Evolutionary conservation across 305 asterid species (phyloP).

Genomic region (Solanum hybrid): DNA sequence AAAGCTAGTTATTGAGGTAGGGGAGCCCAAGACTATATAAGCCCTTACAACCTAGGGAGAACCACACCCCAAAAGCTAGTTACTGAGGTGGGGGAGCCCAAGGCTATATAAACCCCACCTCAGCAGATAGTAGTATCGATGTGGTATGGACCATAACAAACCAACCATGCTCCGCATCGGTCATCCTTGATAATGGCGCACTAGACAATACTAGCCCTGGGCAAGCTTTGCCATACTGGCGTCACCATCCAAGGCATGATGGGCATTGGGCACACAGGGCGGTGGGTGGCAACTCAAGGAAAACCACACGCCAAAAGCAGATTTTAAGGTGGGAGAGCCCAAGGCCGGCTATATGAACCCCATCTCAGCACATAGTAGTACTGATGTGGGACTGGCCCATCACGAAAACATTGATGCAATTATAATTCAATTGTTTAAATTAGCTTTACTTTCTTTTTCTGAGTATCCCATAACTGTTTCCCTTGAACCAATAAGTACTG

Average conservation of each 20-base stretch:
- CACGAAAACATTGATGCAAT: not conserved
- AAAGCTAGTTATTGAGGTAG: not conserved
- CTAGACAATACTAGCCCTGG: not conserved
- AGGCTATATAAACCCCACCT: not conserved
- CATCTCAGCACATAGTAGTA: not conserved
- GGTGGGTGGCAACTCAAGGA: not conserved
- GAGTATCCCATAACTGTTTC: not conserved
- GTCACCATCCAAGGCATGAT: not conserved
- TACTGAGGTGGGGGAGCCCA: not conserved
- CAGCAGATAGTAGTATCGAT: not conserved
- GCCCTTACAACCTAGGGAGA: not conserved
- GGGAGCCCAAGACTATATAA: not conserved
- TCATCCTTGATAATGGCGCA: not conserved
- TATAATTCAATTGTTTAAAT: not conserved
- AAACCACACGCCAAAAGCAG: not conserved
- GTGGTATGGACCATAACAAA: not conserved
- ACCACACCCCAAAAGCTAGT: not conserved
- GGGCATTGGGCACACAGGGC: not conserved
- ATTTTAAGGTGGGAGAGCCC: not conserved
- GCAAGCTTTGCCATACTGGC: not conserved
- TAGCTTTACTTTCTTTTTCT: not conserved
- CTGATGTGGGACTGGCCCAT: not conserved
- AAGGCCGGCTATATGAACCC: not conserved
- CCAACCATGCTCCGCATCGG: not conserved
- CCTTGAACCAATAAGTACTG: not conserved